Evolutionary conservation across 192 early-diverging fungal genomes (phyloP), one percentile per base, ranked within the genome.

Genomic region (Neocallimastix lanati): DNA sequence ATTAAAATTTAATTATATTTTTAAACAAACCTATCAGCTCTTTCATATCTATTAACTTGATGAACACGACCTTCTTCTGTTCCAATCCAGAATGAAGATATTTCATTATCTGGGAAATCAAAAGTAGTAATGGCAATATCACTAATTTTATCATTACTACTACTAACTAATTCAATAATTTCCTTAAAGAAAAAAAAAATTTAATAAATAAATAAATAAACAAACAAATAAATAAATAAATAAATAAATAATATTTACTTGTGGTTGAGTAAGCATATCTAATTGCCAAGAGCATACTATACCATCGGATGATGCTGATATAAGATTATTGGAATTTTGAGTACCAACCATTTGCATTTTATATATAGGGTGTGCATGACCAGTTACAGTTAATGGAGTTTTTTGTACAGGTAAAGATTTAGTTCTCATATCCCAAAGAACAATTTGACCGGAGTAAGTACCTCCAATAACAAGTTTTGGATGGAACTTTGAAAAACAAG

Each of bases 301-400:
- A 13, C 98, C 98, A 85, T 99, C 98, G n/a, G 94, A 96, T 77
- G 93, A 94, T 28, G 93, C 94, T 58, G 93, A 93, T 33, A 99
- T 87, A 36, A 99, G 85, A 84, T 96, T 92, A 84, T 98, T 94
- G 7, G 96, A 96, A 82, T 98, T 97, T 76, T 95, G 93, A 15
- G 95, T 96, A 29, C 97, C 98, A 18, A 97, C 93, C 81, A 98
- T 91, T 38, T 88, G 86, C 80, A 98, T 87, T 4, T 93, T 90
- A 80, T 95, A 96, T 21, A 99, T 93, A 0, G 98, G 98, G 83
- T 99, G 96, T 11, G 98, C 96, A 83, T 99, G 98, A 12, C 97
- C 96, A 50, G 88, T 91, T 28, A 91, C 93, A 4, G 96, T 94
- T 50, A 98, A 89, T 76, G 97, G 95, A 9, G 98, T 95, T 84